Evolutionary conservation across 2,329 filamentous ascomycete species (phyloP), one percentile per base, ranked within the genome.

Genomic region (Acarospora socialis): DNA sequence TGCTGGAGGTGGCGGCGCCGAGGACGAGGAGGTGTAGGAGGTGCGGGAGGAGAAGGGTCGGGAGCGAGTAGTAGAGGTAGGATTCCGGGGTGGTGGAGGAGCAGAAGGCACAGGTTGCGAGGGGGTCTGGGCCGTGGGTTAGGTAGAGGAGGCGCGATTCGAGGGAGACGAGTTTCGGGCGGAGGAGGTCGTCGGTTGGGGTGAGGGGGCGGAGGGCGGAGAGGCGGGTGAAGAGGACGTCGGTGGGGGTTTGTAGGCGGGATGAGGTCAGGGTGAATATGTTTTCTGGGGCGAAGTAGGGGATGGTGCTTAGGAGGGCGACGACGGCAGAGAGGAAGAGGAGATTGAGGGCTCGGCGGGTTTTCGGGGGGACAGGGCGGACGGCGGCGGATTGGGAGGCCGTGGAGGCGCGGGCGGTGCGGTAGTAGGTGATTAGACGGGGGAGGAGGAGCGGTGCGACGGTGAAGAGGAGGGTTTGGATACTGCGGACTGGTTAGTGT

Each of bases 81-180:
- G 69, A 72, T 21, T 60, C 62, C 4, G 73, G 66, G 28, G 80
- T 73, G 36, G 81, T 75, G n/a, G 71, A 58, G 30, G 60, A 65
- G 66, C 86, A 94, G 60, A 92, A 93, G n/a, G 72, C 68, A 53
- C 86, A 95, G 36, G 73, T 64, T 14, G 75, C 63, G 21, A 95
- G 53, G 6, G 77, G 72, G 20, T 70, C 65, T 0, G 84, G 81
- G 2, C 90, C 90, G 55, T 74, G 92, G 37, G 79, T 74, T 32
- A 92, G 66, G 58, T 94, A 95, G 5, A 92, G 63, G 37, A 90
- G 68, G 33, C 81, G 69, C 28, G 77, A 78, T 43, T 82, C 74
- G 33, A 77, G 59, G 38, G 70, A 77, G 43, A 72, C 68, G 49
- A 95, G 75, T 45, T 76, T 76, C 16, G 61, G 57, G 32, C 73